Conservation (phyloP, 2,329 filamentous ascomycete species). For the Pseudopyricularia javanii region DNA sequence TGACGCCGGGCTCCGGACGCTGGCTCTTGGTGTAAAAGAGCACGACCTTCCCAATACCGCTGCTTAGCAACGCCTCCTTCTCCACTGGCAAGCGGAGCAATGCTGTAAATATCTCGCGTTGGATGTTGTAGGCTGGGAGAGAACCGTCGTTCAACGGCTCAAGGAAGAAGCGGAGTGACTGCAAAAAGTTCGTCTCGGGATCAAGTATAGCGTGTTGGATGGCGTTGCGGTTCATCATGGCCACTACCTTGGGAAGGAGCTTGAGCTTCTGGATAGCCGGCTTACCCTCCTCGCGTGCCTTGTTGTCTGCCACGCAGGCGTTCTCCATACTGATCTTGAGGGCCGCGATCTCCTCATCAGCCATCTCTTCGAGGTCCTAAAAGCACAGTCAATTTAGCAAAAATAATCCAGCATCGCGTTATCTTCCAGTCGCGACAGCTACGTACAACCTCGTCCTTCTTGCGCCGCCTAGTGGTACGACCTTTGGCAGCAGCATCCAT, state of each 20-base stretch:
- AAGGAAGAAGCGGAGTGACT: slow-evolving; percentile 93
- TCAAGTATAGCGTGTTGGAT: slow-evolving; percentile 77
- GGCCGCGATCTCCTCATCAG: slow-evolving; percentile 78
- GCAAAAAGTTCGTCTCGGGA: slow-evolving; percentile 87
- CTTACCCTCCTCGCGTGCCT: slow-evolving; percentile 64
- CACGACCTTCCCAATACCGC: slow-evolving; percentile 90
- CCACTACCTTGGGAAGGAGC: slow-evolving; percentile 81
- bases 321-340: slow-evolving; percentile 85
- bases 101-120: slow-evolving; percentile 81
- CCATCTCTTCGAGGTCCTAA: slow-evolving; percentile 78
- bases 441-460: slow-evolving; percentile 78
- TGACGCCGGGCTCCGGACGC: slow-evolving; percentile 76
- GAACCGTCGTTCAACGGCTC: slow-evolving; percentile 91
- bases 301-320: slow-evolving; percentile 77
- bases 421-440: not conserved
- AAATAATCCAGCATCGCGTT: slow-evolving; percentile 1
- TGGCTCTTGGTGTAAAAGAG: slow-evolving; percentile 96
- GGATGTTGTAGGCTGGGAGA: slow-evolving; percentile 91
- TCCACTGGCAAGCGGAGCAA: slow-evolving; percentile 73
- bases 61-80: slow-evolving; percentile 81
- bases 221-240: slow-evolving; percentile 79
- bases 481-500: slow-evolving; percentile 85
- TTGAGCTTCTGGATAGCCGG: slow-evolving; percentile 89
- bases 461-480: slow-evolving; percentile 58
- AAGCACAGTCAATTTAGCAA: slow-evolving; percentile 10